These are phyloP conservation scores for Stachybotrys echinatus DNA, from an alignment of 2,329 filamentous ascomycete species.

Conservation along the genomic window DNA sequence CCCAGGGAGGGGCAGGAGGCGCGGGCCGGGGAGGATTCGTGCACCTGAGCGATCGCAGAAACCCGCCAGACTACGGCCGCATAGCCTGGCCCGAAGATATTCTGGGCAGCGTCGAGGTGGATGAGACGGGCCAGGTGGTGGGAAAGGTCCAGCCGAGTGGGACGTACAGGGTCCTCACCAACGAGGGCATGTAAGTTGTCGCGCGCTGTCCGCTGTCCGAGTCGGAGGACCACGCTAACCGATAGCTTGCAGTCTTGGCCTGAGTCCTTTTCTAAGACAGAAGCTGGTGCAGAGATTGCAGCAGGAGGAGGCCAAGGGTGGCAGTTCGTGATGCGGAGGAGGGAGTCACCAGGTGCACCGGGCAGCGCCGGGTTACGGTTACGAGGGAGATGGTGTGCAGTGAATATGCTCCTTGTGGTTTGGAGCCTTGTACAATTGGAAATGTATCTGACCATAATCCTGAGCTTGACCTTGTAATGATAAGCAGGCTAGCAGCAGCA, in stretches of 20 bases:
- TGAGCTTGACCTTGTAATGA: background rate
- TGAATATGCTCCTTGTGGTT: constrained; percentile 6
- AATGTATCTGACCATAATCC: background rate
- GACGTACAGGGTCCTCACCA: constrained; percentile 59
- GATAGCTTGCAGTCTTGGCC: constrained; percentile 17
- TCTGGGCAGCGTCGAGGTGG: constrained; percentile 61
- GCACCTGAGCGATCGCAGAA: constrained; percentile 59
- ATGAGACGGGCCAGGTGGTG: constrained; percentile 50
- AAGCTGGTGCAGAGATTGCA: constrained; percentile 49
- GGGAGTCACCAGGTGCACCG: background rate
- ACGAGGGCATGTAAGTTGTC: constrained; percentile 59
- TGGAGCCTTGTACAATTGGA: background rate
- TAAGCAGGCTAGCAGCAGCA: background rate
- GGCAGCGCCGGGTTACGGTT: background rate
- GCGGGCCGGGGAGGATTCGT: constrained; percentile 57
- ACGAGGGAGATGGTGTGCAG: constrained; percentile 8
- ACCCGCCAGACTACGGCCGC: constrained; percentile 61
- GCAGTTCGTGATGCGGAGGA: constrained; percentile 19
- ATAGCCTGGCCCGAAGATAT: constrained; percentile 69
- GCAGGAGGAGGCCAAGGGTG: constrained; percentile 40
- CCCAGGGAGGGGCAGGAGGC: constrained; percentile 57
- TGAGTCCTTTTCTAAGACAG: constrained; percentile 39
- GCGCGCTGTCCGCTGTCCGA: background rate
- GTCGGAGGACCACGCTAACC: constrained; percentile 12
- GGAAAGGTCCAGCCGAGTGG: constrained; percentile 55